These are phyloP conservation scores for Biancaea sappan DNA, from an alignment of 306 rosid genomes.

Conservation along the genomic window DNA sequence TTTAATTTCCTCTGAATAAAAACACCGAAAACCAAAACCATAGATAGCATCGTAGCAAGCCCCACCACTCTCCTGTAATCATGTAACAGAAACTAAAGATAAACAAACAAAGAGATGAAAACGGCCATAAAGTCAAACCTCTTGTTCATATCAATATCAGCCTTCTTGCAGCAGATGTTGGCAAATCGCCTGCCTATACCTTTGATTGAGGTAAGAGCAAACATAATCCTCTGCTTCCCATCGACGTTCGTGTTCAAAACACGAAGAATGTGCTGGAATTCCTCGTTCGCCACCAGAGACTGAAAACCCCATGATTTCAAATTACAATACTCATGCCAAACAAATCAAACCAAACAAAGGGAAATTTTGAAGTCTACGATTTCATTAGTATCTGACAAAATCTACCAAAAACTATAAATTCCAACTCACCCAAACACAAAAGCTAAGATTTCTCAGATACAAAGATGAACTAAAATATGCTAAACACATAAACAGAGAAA, in stretches of 20 bases:
- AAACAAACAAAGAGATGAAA: background rate
- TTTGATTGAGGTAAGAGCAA: slow-evolving; percentile 52
- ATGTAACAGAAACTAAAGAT: background rate
- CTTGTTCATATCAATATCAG: slow-evolving; percentile 57
- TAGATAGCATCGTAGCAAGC: background rate
- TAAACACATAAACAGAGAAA: background rate
- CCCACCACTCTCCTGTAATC: background rate
- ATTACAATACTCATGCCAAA: background rate
- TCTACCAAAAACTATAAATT: background rate
- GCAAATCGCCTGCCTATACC: slow-evolving; percentile 53
- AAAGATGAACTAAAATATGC: background rate
- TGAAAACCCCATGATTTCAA: background rate
- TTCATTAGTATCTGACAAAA: background rate
- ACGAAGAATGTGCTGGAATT: slow-evolving; percentile 54
- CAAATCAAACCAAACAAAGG: background rate
- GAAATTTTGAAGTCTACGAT: background rate
- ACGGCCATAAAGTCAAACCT: slow-evolving; percentile 23
- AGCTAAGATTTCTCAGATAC: background rate
- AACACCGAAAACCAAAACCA: background rate
- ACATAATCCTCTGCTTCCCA: slow-evolving; percentile 53
- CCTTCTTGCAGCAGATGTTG: slow-evolving; percentile 49
- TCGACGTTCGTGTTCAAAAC: slow-evolving; percentile 52
- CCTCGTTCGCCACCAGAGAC: slow-evolving; percentile 54
- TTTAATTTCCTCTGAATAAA: background rate
- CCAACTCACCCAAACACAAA: background rate